These are phyloP conservation scores for Pisolithus marmoratus DNA, from an alignment of 768 basidiomycete species.

Conservation along the genomic window DNA sequence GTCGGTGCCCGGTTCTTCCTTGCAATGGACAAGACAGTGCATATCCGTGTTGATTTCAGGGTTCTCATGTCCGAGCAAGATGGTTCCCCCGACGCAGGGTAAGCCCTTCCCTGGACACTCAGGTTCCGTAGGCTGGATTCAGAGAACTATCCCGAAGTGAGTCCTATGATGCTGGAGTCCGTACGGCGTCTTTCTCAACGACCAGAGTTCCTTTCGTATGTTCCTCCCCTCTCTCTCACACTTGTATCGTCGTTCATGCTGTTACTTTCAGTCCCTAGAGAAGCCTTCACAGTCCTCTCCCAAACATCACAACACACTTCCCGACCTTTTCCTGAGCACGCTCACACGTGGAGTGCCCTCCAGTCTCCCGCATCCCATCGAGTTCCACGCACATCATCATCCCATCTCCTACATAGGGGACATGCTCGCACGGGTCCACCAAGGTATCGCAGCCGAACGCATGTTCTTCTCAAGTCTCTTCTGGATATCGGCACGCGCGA, in stretches of 20 bases:
- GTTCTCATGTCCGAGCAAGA: slow-evolving; percentile 85
- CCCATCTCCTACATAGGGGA: slow-evolving; percentile 95
- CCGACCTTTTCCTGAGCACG: slow-evolving; percentile 79
- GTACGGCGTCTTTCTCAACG: slow-evolving; percentile 69
- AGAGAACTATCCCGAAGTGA: slow-evolving; percentile 70
- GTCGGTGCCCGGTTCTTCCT: slow-evolving; percentile 72
- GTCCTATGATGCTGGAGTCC: slow-evolving; percentile 65
- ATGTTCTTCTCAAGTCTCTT: slow-evolving; percentile 91
- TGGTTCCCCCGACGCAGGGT: slow-evolving; percentile 75
- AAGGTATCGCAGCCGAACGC: slow-evolving; percentile 88
- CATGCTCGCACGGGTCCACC: slow-evolving; percentile 99
- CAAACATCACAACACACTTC: slow-evolving; percentile 77
- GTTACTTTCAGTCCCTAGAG: slow-evolving; percentile 36
- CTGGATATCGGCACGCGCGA: slow-evolving; percentile 40
- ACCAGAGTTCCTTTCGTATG: slow-evolving; percentile 59
- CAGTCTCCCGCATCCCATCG: slow-evolving; percentile 87
- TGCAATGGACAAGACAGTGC: slow-evolving; percentile 86
- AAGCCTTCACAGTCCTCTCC: slow-evolving; percentile 70
- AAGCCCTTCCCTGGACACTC: slow-evolving; percentile 46
- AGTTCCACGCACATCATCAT: slow-evolving; percentile 97
- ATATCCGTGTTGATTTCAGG: slow-evolving; percentile 79
- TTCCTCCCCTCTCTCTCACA: not conserved
- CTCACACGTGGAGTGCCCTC: slow-evolving; percentile 84
- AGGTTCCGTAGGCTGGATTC: slow-evolving; percentile 77
- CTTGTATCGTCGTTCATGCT: not conserved